A percentile compares a stretch with the other conserved stretches of the same genome.
These are phyloP conservation scores for Neoascochyta sp. DNA, from an alignment of 2,329 filamentous ascomycete species.

Conservation along the genomic window DNA sequence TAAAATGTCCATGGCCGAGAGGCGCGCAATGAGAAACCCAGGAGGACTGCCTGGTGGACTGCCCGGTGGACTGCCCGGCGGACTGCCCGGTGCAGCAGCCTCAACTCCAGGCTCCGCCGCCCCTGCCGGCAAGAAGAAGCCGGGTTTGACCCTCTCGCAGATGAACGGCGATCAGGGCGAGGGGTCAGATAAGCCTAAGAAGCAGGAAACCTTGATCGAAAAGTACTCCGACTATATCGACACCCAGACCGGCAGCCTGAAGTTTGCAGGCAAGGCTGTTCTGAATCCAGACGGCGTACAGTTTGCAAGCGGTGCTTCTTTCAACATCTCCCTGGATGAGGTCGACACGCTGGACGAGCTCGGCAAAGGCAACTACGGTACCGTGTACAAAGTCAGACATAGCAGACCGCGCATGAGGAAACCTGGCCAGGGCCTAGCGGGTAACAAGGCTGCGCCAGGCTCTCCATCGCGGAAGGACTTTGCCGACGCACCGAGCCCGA, in stretches of 20 bases:
- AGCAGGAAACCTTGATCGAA: slow-evolving; percentile 51
- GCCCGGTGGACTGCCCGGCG: slow-evolving; percentile 40
- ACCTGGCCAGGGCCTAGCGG: slow-evolving; percentile 57
- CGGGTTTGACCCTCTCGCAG: slow-evolving; percentile 43
- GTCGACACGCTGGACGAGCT: slow-evolving; percentile 90
- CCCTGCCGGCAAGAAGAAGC: slow-evolving; percentile 40
- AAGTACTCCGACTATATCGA: slow-evolving; percentile 82
- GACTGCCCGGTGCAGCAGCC: slow-evolving; percentile 44
- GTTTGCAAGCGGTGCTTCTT: slow-evolving; percentile 83
- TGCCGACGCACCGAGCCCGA: slow-evolving; percentile 37
- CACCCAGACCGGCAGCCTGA: slow-evolving; percentile 83
- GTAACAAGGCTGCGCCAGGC: slow-evolving; percentile 49
- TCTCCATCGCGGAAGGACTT: slow-evolving; percentile 34
- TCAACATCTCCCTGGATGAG: slow-evolving; percentile 93
- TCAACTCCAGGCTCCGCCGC: slow-evolving; percentile 38
- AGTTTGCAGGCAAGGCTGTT: slow-evolving; percentile 87
- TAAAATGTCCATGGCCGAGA: slow-evolving; percentile 62
- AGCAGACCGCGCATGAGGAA: slow-evolving; percentile 63
- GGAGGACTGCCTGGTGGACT: too few species aligned
- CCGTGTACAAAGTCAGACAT: slow-evolving; percentile 94
- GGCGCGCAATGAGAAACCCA: slow-evolving; percentile 62
- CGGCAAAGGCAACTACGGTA: slow-evolving; percentile 97
- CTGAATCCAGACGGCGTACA: slow-evolving; percentile 88
- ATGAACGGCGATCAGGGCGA: slow-evolving; percentile 39
- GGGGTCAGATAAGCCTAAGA: slow-evolving; percentile 22